Conservation (phyloP, 768 basidiomycete genomes). For the Leccinum incarnatum region DNA sequence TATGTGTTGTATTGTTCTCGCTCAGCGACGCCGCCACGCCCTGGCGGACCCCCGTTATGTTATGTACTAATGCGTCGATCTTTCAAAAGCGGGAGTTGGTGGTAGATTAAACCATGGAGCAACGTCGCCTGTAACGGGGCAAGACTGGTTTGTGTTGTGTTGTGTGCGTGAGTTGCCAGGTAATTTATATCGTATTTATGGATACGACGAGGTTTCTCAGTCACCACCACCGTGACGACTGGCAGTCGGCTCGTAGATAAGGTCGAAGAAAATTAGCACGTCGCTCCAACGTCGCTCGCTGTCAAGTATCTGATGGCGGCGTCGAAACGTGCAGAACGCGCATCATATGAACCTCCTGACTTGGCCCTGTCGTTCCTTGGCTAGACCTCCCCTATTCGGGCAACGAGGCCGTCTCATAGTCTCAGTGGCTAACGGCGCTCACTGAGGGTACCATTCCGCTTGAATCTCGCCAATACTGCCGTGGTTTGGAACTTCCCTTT, state of each 20-base stretch:
- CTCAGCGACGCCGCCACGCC: background rate
- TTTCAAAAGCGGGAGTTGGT: background rate
- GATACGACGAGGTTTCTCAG: background rate
- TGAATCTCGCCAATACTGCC: background rate
- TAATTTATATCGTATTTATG: background rate
- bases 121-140: background rate
- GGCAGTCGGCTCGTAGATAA: background rate
- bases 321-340: background rate
- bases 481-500: slow-evolving; percentile 7
- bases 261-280: background rate
- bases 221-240: background rate
- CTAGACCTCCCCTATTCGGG: slow-evolving; percentile 1
- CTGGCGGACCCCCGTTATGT: background rate
- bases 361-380: background rate
- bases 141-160: background rate
- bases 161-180: background rate
- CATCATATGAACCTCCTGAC: background rate
- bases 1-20: background rate
- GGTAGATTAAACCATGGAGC: background rate
- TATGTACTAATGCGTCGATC: slow-evolving; percentile 9
- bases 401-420: background rate
- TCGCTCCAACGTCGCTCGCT: background rate
- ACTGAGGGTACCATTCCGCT: background rate
- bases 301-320: background rate
- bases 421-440: background rate